Evolutionary conservation across 805 yeast species (phyloP).

Genomic region (Myxozyma geophila): DNA sequence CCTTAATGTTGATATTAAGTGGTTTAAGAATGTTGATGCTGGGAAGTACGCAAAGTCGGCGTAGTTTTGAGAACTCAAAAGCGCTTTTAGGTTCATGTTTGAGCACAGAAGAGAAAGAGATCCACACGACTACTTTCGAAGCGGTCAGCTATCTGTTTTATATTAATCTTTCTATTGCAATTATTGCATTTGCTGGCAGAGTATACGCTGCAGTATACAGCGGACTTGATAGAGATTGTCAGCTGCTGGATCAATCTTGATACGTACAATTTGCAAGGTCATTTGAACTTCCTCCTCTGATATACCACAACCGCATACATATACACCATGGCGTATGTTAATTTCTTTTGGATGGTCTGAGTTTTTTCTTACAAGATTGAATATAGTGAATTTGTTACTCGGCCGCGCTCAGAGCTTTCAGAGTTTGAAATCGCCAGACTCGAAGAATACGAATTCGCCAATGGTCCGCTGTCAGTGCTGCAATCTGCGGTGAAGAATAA

Average conservation of each 20-base stretch:
- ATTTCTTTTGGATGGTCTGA: not conserved
- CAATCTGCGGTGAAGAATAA: slow-evolving; percentile 77
- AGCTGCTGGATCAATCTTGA: not conserved
- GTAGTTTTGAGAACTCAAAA: not conserved
- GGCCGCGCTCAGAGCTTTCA: slow-evolving; percentile 78
- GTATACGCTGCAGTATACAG: not conserved
- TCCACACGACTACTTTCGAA: no score
- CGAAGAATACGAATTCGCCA: slow-evolving; percentile 85
- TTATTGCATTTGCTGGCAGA: not conserved
- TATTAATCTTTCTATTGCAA: no score
- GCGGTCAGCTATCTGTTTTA: not conserved
- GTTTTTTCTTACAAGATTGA: not conserved
- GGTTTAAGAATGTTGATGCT: not conserved
- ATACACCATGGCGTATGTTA: slow-evolving; percentile 26
- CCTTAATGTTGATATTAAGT: not conserved
- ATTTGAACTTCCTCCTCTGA: no score
- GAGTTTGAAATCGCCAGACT: slow-evolving; percentile 76
- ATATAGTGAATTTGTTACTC: slow-evolving; percentile 65
- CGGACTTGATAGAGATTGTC: not conserved
- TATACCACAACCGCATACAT: not conserved
- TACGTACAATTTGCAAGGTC: not conserved
- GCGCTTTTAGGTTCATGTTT: not conserved
- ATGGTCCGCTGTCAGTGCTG: slow-evolving; percentile 91
- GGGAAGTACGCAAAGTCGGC: not conserved
- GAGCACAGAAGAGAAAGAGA: no score